Percentiles rank a stretch among this genome's conserved stretches.
Evolutionary conservation across 2,329 filamentous ascomycete species (phyloP).

Genomic region (Sporothrix globosa): DNA sequence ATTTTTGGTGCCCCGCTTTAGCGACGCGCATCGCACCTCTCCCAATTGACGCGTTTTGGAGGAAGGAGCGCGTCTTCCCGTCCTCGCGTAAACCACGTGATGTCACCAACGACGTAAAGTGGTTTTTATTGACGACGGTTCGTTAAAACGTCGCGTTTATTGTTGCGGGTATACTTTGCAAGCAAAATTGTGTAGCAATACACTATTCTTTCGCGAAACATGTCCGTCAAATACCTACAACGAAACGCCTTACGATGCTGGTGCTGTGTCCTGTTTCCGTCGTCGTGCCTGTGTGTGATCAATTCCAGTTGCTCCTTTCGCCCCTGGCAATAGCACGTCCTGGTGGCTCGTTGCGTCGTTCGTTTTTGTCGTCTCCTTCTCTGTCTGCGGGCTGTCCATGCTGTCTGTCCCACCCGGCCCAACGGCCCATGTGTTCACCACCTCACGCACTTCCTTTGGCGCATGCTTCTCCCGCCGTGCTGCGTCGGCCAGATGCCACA

Average conservation of each 20-base stretch:
- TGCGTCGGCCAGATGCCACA: conserved; percentile 70
- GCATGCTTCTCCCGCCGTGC: conserved; percentile 63
- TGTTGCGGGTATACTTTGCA: no score
- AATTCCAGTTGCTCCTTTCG: background rate
- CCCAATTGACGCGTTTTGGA: conserved; percentile 24
- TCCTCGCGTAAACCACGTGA: conserved; percentile 33
- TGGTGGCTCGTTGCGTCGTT: conserved; percentile 24
- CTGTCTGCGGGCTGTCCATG: background rate
- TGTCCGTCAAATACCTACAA: background rate
- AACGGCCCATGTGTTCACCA: conserved; percentile 73
- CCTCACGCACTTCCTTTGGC: conserved; percentile 66
- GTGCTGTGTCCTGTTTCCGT: conserved; percentile 14
- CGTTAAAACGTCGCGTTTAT: no score
- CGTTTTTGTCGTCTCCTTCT: conserved; percentile 33
- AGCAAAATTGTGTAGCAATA: no score
- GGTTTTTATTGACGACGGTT: background rate
- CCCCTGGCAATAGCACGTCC: background rate
- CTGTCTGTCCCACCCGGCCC: conserved; percentile 44
- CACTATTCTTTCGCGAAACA: no score
- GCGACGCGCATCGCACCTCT: conserved; percentile 21
- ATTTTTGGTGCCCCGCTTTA: conserved; percentile 31
- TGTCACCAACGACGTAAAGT: conserved; percentile 22
- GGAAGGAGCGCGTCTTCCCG: conserved; percentile 23
- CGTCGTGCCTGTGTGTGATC: conserved; percentile 15
- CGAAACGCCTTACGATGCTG: background rate